Percentiles rank a stretch among this genome's conserved stretches.
phyloP scores from a whole-genome alignment of 2,329 filamentous ascomycete species.

The Diplodia mutila region DNA sequence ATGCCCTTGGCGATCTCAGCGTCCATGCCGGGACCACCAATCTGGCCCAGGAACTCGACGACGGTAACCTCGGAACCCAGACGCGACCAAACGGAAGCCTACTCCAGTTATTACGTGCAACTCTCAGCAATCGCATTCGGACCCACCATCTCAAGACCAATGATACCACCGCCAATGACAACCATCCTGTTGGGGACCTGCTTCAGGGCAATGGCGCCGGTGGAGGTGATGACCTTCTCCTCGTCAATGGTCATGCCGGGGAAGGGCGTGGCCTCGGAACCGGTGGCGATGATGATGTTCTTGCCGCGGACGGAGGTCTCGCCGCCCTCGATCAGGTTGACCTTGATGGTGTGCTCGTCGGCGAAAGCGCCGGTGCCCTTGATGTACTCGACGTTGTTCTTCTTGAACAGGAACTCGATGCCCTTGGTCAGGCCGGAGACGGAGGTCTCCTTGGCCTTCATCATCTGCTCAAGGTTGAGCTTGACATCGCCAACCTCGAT shows the following conservation, averaged over 20 bases:
- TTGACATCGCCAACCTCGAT: slow-evolving; percentile 98
- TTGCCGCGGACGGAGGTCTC: slow-evolving; percentile 86
- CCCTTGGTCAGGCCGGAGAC: slow-evolving; percentile 91
- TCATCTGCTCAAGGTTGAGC: slow-evolving; percentile 91
- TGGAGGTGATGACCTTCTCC: slow-evolving; percentile 96
- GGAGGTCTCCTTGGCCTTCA: slow-evolving; percentile 97
- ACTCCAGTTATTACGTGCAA: slow-evolving; percentile 31
- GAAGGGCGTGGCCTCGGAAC: slow-evolving; percentile 93
- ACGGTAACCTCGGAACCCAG: slow-evolving; percentile 94
- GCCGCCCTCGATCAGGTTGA: slow-evolving; percentile 87
- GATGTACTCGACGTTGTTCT: slow-evolving; percentile 98
- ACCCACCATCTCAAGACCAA: slow-evolving; percentile 91
- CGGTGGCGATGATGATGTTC: slow-evolving; percentile 98
- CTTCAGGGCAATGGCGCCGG: slow-evolving; percentile 85
- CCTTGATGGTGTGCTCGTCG: slow-evolving; percentile 88
- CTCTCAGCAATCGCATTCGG: slow-evolving; percentile 31
- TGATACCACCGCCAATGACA: slow-evolving; percentile 97
- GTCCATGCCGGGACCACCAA: slow-evolving; percentile 98
- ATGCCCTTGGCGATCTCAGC: slow-evolving; percentile 85
- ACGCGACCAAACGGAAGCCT: slow-evolving; percentile 91
- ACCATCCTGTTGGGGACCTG: slow-evolving; percentile 95
- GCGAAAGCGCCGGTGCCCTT: slow-evolving; percentile 89
- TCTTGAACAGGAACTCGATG: slow-evolving; percentile 97
- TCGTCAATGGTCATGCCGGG: slow-evolving; percentile 95
- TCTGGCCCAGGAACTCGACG: slow-evolving; percentile 94